phyloP scores from a whole-genome alignment of 352 stramenopile genomes.

The Pythium phragmitis region DNA sequence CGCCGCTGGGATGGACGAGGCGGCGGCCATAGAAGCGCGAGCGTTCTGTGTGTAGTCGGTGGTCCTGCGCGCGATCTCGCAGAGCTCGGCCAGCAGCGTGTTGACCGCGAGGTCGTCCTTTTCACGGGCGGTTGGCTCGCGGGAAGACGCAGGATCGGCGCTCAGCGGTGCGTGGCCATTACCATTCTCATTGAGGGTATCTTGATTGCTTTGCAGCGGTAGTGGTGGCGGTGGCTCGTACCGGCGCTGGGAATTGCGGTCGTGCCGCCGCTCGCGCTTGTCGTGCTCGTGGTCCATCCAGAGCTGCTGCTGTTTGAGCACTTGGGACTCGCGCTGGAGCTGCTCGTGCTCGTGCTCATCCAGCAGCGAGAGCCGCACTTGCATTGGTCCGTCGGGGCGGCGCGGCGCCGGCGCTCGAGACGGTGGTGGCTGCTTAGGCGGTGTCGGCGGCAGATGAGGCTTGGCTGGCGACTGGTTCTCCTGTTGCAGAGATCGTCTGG shows the following conservation, averaged over 20 bases:
- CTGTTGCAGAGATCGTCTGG: constrained; percentile 8
- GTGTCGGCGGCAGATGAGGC: not conserved
- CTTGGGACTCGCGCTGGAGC: constrained; percentile 8
- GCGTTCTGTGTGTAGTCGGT: constrained; percentile 15
- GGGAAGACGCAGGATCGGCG: not conserved
- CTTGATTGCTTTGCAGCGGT: not conserved
- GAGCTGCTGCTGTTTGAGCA: constrained; percentile 5
- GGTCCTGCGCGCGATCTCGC: constrained; percentile 29
- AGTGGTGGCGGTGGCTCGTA: not conserved
- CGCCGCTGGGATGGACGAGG: not conserved
- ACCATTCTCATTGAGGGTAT: not conserved
- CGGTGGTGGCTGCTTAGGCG: not conserved
- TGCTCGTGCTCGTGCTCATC: constrained; percentile 13
- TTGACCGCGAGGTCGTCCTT: constrained; percentile 18
- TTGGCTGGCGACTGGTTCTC: not conserved
- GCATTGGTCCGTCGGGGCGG: constrained; percentile 4
- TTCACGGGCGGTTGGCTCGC: constrained; percentile 3
- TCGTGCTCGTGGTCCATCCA: constrained; percentile 9
- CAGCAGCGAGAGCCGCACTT: constrained; percentile 12
- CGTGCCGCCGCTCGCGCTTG: not conserved
- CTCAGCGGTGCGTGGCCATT: not conserved
- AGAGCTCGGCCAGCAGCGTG: constrained; percentile 27
- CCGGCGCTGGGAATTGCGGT: not conserved
- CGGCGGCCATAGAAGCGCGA: constrained; percentile 14
- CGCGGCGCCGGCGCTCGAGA: constrained; percentile 7